Evolutionary conservation across 1,139 yeast species (phyloP).

Genomic region (Blastobotrys aristatus): DNA sequence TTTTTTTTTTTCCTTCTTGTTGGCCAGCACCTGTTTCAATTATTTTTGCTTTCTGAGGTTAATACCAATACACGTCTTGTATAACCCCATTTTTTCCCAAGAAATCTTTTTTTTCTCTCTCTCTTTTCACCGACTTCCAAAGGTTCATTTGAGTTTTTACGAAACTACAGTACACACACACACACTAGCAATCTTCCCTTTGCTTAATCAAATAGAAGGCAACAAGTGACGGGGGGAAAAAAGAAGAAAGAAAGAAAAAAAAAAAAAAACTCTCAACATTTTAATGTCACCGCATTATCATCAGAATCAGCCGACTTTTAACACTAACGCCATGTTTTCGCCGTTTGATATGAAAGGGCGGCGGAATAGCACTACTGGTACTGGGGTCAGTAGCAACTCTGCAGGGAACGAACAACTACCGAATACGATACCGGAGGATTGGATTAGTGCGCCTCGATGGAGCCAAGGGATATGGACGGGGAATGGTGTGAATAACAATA

Average conservation of each 20-base stretch:
- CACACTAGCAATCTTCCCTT: no score
- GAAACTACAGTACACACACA: no score
- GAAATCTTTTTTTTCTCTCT: no score
- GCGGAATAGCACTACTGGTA: neutral
- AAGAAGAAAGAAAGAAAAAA: no score
- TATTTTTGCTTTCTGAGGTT: no score
- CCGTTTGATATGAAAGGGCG: slow-evolving; percentile 5
- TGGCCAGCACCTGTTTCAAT: no score
- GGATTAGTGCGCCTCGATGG: slow-evolving; percentile 11
- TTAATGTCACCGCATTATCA: no score
- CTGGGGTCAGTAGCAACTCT: neutral
- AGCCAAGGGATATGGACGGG: slow-evolving; percentile 11
- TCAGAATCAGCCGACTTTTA: neutral
- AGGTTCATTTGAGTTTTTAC: no score
- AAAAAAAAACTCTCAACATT: no score
- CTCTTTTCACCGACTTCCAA: no score
- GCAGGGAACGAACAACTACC: neutral
- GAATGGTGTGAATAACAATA: neutral
- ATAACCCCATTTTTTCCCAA: no score
- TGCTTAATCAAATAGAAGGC: neutral
- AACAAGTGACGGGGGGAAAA: neutral
- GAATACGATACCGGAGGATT: slow-evolving; percentile 2
- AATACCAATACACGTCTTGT: no score
- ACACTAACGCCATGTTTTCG: slow-evolving; percentile 3
- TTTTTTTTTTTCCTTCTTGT: neutral